These are phyloP conservation scores for Plasmopara halstedii DNA, from an alignment of 352 stramenopile species.

Conservation along the genomic window DNA sequence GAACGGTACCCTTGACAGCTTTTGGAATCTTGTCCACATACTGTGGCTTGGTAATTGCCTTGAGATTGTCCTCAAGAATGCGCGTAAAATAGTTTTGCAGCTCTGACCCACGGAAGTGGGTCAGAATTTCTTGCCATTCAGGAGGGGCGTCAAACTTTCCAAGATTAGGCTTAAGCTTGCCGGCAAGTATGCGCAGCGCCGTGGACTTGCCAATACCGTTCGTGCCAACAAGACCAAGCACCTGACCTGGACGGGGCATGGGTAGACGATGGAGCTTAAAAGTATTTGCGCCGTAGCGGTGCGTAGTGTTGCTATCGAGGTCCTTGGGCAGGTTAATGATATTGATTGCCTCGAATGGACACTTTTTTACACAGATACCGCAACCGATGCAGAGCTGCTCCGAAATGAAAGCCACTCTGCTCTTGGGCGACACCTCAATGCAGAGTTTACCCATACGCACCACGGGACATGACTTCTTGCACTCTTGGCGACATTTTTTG, in stretches of 20 bases:
- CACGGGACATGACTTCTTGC: constrained; percentile 98
- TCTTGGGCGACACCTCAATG: constrained; percentile 96
- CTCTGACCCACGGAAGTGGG: constrained; percentile 96
- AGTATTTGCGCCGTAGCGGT: constrained; percentile 98
- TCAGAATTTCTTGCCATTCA: constrained; percentile 99
- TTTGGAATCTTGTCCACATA: constrained; percentile 99
- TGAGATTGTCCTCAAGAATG: constrained; percentile 98
- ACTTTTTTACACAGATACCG: constrained; percentile 99
- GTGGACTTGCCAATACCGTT: constrained; percentile 99
- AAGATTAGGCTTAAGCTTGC: constrained; percentile 99
- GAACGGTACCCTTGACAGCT: constrained; percentile 93
- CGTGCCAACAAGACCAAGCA: constrained; percentile 98
- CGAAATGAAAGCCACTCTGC: constrained; percentile 97
- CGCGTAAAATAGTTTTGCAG: constrained; percentile 99
- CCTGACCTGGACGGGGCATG: constrained; percentile 96
- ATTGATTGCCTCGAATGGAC: constrained; percentile 98
- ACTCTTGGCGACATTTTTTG: constrained; percentile 99
- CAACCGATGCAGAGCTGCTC: constrained; percentile 99
- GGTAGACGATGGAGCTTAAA: constrained; percentile 99
- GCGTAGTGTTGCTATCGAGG: constrained; percentile 98
- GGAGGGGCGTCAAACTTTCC: constrained; percentile 94
- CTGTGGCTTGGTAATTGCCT: constrained; percentile 99
- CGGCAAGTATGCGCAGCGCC: constrained; percentile 98
- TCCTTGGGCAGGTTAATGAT: constrained; percentile 99
- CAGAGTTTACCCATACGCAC: constrained; percentile 99